Evolutionary conservation across 257 asterid species (phyloP).

Genomic region (Fraxinus americana): DNA sequence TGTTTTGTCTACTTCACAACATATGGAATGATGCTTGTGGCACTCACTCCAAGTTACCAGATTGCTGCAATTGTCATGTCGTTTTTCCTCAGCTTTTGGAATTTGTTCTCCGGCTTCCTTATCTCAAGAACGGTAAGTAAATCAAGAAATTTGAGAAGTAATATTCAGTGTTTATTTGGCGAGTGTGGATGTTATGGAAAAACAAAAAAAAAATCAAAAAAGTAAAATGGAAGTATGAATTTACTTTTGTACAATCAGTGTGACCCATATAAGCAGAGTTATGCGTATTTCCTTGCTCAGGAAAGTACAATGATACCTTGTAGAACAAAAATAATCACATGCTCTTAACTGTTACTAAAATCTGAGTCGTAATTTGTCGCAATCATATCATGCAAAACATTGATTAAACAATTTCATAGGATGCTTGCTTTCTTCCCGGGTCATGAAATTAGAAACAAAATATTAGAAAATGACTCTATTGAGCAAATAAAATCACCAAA

Average conservation of each 20-base stretch:
- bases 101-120: slow-evolving; percentile 75
- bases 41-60: slow-evolving; percentile 77
- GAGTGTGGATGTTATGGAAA: neutral
- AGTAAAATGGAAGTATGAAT: too few species aligned
- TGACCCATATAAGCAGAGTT: too few species aligned
- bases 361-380: too few species aligned
- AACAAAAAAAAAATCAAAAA: too few species aligned
- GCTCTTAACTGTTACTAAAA: too few species aligned
- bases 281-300: neutral
- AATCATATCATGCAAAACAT: neutral
- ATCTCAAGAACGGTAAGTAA: slow-evolving; percentile 71
- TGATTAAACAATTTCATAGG: too few species aligned
- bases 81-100: slow-evolving; percentile 92
- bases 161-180: neutral
- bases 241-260: too few species aligned
- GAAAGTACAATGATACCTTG: neutral
- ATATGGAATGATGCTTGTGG: slow-evolving; percentile 88
- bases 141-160: neutral
- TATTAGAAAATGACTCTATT: too few species aligned
- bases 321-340: too few species aligned
- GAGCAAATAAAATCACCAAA: too few species aligned
- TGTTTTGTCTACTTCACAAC: slow-evolving; percentile 75
- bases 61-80: slow-evolving; percentile 84
- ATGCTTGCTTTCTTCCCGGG: too few species aligned
- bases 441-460: too few species aligned